A percentile compares a stretch with the other conserved stretches of the same genome.
phyloP scores from a whole-genome alignment of 2,329 filamentous ascomycete genomes.

The Colletotrichum theobromicola region DNA sequence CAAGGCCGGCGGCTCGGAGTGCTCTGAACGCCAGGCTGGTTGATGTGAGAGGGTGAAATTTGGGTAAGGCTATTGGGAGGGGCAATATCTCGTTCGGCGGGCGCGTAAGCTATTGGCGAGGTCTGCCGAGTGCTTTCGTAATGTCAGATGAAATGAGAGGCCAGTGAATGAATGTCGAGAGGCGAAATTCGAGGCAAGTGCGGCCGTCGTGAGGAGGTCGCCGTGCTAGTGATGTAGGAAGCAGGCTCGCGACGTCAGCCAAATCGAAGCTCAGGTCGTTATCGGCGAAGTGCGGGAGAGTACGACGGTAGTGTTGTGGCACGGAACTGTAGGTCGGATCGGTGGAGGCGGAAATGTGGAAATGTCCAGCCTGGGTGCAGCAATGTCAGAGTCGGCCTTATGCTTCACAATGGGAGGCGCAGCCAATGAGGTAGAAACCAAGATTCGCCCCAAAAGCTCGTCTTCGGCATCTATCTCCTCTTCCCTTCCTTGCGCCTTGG shows the following conservation, averaged over 20 bases:
- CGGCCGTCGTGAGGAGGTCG: neutral
- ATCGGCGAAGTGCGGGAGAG: slow-evolving; percentile 12
- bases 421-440: neutral
- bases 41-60: slow-evolving; percentile 12
- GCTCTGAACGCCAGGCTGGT: slow-evolving; percentile 62
- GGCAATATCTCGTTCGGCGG: neutral
- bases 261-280: neutral
- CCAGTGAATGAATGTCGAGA: neutral
- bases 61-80: neutral
- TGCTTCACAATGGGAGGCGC: neutral
- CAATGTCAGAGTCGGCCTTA: neutral
- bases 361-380: neutral
- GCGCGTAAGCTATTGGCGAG: neutral
- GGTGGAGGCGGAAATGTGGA: neutral
- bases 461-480: neutral
- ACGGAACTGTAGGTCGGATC: neutral
- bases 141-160: neutral
- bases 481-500: neutral
- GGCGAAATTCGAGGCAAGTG: neutral
- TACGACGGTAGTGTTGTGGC: neutral
- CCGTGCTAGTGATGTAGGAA: neutral
- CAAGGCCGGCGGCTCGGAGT: slow-evolving; percentile 58
- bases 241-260: slow-evolving; percentile 1
- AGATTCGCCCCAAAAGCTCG: neutral
- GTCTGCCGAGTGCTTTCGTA: neutral